Percentiles rank a stretch among this genome's conserved stretches.
phyloP scores from a whole-genome alignment of 2,329 filamentous ascomycete genomes.

The Zarea fungicola region DNA sequence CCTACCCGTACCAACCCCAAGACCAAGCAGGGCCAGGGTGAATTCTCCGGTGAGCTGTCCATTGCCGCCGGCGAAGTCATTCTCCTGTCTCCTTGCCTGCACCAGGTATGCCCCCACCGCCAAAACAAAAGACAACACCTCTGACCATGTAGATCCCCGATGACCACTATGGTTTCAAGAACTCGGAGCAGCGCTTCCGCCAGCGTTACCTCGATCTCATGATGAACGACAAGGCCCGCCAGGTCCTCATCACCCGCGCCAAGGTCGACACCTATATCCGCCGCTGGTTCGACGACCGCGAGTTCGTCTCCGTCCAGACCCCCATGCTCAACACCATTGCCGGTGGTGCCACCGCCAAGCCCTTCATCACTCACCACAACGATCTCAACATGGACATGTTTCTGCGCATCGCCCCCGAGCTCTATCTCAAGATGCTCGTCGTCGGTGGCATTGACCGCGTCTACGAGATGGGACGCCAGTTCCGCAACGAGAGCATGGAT shows the following conservation, averaged over 20 bases:
- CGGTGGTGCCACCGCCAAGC: conserved; percentile 88
- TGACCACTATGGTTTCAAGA: conserved; percentile 92
- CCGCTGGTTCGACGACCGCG: conserved; percentile 77
- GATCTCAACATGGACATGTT: conserved; percentile 92
- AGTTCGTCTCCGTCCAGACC: conserved; percentile 93
- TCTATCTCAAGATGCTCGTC: conserved; percentile 94
- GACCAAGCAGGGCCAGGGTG: conserved; percentile 74
- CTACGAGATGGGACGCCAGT: conserved; percentile 92
- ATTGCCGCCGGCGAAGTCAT: conserved; percentile 86
- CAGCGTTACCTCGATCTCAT: conserved; percentile 94
- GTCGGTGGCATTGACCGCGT: conserved; percentile 92
- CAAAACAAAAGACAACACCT: not conserved
- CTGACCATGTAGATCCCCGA: conserved; percentile 50
- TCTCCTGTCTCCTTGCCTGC: conserved; percentile 84
- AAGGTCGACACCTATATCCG: conserved; percentile 89
- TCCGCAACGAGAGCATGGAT: conserved; percentile 76
- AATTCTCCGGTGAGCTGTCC: conserved; percentile 69
- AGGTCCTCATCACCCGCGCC: conserved; percentile 78
- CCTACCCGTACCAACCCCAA: conserved; percentile 71
- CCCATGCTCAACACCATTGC: conserved; percentile 97
- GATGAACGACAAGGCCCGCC: conserved; percentile 84
- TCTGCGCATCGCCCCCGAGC: conserved; percentile 89
- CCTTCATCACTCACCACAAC: conserved; percentile 94
- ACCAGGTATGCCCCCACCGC: conserved; percentile 55
- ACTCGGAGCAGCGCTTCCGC: conserved; percentile 87